Conservation (phyloP, 208 protist species). For the Leishmania braziliensis region DNA sequence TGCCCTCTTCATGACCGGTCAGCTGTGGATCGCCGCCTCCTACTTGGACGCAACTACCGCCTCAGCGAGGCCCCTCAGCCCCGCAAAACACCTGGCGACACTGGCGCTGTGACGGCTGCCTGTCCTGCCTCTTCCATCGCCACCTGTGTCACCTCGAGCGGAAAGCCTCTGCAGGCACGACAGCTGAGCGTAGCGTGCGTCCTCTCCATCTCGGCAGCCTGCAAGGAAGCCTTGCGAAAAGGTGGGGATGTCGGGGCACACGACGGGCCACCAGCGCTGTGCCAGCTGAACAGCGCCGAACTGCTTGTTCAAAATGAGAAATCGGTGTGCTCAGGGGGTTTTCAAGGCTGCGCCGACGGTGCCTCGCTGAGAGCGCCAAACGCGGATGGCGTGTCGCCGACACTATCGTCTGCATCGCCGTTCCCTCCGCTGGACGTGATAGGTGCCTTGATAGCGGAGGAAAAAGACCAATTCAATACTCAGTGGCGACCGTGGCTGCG, state of each 20-base stretch:
- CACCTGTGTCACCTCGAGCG: not conserved
- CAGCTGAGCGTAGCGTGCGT: not conserved
- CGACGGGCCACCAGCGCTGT: not conserved
- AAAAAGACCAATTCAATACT: not conserved
- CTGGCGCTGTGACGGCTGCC: not conserved
- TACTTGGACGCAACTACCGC: not conserved
- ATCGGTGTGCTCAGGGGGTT: not conserved
- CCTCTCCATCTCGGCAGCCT: not conserved
- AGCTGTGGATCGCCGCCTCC: conserved; percentile 1
- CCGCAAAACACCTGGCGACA: not conserved
- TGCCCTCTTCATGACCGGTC: not conserved
- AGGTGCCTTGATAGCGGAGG: conserved; percentile 1
- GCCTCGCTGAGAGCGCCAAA: not conserved
- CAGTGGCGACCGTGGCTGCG: conserved; percentile 19
- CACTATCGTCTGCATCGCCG: not conserved
- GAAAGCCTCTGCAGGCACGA: not conserved
- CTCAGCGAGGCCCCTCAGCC: not conserved
- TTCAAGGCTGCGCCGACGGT: not conserved
- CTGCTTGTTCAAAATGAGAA: not conserved
- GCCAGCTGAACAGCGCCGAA: not conserved
- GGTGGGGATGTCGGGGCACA: not conserved
- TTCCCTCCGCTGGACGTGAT: not conserved
- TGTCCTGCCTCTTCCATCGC: not conserved
- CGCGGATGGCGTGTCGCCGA: not conserved
- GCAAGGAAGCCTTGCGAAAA: not conserved